A percentile compares a stretch with the other conserved stretches of the same genome.
These are phyloP conservation scores for Plectosphaerella plurivora DNA, from an alignment of 2,329 filamentous ascomycete genomes.

Conservation along the genomic window DNA sequence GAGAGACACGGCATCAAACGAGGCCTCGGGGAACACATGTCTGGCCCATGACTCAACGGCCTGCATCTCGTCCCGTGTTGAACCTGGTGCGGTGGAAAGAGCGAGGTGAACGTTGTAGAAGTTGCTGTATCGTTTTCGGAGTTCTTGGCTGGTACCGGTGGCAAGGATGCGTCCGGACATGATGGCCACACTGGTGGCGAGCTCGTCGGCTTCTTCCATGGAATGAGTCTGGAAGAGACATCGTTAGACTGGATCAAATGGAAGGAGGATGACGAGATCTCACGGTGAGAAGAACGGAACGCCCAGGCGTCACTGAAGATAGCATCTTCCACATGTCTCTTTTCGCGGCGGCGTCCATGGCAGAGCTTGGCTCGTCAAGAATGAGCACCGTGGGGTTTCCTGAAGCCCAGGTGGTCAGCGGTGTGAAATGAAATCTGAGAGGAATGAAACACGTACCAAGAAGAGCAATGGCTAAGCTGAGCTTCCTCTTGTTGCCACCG, in stretches of 20 bases:
- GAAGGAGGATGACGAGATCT: not conserved
- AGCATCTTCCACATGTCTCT: conserved; percentile 72
- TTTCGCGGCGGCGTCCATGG: conserved; percentile 70
- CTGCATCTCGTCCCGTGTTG: conserved; percentile 48
- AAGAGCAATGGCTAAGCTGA: conserved; percentile 66
- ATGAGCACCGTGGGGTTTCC: conserved; percentile 65
- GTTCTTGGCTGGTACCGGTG: conserved; percentile 50
- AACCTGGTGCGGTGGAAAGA: conserved; percentile 51
- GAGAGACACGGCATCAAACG: conserved; percentile 50
- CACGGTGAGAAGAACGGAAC: conserved; percentile 59
- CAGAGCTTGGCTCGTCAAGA: conserved; percentile 66
- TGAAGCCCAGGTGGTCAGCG: conserved; percentile 30
- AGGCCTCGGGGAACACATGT: conserved; percentile 43
- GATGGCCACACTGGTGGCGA: conserved; percentile 39
- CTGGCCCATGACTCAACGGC: conserved; percentile 50
- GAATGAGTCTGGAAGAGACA: conserved; percentile 50
- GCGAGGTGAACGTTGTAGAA: conserved; percentile 59
- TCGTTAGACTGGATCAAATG: not conserved
- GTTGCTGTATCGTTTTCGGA: conserved; percentile 55
- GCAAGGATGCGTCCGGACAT: conserved; percentile 42
- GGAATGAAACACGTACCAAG: conserved; percentile 51
- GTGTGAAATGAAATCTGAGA: not conserved
- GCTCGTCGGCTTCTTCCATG: conserved; percentile 73
- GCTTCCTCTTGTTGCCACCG: conserved; percentile 71
- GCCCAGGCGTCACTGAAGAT: conserved; percentile 55